Base-by-base conservation (phyloP, 1,284 basidiomycete genomes). In the Papiliotrema nemorosa region DNA sequence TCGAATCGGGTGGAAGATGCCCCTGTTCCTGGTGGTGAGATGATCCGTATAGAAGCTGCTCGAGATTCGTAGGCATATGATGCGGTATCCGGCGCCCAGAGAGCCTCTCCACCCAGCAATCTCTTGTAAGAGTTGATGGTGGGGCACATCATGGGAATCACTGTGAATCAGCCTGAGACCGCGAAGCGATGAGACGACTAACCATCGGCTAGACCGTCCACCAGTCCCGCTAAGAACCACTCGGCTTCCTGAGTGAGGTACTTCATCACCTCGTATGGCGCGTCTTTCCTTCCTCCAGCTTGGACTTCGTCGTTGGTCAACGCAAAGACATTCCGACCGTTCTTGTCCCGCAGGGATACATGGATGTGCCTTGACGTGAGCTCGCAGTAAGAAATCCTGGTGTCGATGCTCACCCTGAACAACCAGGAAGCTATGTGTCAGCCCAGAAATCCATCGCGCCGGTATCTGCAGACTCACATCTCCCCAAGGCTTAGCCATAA, bases 101-200 rank as follows among this genome's bases (percentile, higher is more conserved):
- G 93, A 1, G 87, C 85, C 69, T 91, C 90, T 18, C 92, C 92
- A n/a, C 88, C 92, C 16, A 90, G 85, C 13, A 98, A 82, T 20
- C 93, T 88, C 72, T 97, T 98, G 78, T 97, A 98, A n/a, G 90
- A 90, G 67, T 94, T 94, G 73, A 96, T 87, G 0, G 88, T 96
- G 1, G 92, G 91, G 31, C 93, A 92, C 51, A 96, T 77, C 56
- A 76, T 59, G 1, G 76, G 76, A 54, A 77, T 68, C 44, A 74
- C 70, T 73, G 52, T n/a, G 9, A 13, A 42, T 50, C 13, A 52
- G 44, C 36, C 31, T 13, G 16, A 13, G 10, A n/a, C 14, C 26
- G 20, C 18, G 24, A 14, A 25, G 12, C 24, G 22, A 20, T 31
- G 9, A 6, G 26, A 14, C 16, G 37, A 33, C 63, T 58, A 65